Evolutionary conservation across 78 protist genomes (phyloP).

Genomic region (Mantamonas sphyraenae): DNA sequence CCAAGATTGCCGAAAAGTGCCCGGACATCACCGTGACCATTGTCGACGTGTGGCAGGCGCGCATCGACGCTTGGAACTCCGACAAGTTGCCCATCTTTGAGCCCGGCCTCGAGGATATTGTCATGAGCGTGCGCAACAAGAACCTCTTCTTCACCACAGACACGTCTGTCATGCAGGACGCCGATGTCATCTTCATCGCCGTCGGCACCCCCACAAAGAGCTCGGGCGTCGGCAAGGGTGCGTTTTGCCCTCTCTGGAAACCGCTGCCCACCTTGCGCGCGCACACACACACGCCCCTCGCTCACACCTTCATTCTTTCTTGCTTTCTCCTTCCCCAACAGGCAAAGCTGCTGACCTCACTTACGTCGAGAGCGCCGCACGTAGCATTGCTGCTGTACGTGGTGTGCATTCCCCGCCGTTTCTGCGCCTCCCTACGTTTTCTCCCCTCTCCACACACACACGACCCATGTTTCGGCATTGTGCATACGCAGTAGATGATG

Average conservation of each 20-base stretch:
- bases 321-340: no score
- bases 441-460: no score
- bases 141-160: constrained; percentile 83
- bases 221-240: constrained; percentile 40
- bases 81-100: constrained; percentile 87
- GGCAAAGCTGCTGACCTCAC: constrained; percentile 74
- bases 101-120: constrained; percentile 85
- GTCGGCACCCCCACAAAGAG: constrained; percentile 89
- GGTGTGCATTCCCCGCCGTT: background rate
- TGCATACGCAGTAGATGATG: no score
- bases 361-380: constrained; percentile 47
- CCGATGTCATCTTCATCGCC: constrained; percentile 78
- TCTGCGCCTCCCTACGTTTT: no score
- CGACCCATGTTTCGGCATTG: no score
- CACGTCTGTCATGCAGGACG: constrained; percentile 30
- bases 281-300: no score
- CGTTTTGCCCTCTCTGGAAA: no score
- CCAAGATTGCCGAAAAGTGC: constrained; percentile 62
- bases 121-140: constrained; percentile 30
- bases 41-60: constrained; percentile 34
- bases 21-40: constrained; percentile 58
- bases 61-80: constrained; percentile 80
- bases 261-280: no score
- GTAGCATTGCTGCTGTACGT: constrained; percentile 32
- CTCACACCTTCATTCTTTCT: no score